Conservation (phyloP, 2,329 filamentous ascomycete species). For the Lasiodiplodia theobromae region DNA sequence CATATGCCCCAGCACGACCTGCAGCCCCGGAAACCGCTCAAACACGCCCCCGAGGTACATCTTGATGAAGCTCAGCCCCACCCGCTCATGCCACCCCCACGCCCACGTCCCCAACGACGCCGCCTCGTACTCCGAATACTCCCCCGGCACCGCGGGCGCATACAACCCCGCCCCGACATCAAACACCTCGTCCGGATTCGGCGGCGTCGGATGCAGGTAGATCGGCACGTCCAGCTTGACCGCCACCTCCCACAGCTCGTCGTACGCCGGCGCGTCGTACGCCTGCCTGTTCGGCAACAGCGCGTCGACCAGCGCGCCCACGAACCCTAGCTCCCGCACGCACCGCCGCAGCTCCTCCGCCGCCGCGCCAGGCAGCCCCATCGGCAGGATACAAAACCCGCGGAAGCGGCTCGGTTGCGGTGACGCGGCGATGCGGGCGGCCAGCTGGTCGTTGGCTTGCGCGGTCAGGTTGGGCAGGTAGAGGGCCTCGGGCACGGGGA, state of each 20-base stretch:
- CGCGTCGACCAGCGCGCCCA: background rate
- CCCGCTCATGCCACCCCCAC: conserved; percentile 61
- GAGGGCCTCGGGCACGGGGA: background rate
- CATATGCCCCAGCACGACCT: conserved; percentile 63
- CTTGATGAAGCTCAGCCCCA: conserved; percentile 56
- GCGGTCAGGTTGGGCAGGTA: background rate
- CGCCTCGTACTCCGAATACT: conserved; percentile 43
- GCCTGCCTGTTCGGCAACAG: background rate
- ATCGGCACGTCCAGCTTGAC: background rate
- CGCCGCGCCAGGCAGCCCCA: conserved; percentile 38
- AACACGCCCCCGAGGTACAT: conserved; percentile 63
- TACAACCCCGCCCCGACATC: background rate
- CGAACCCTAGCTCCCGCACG: background rate
- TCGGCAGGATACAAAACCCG: conserved; percentile 54
- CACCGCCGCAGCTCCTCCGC: conserved; percentile 37
- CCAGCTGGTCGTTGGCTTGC: conserved; percentile 1
- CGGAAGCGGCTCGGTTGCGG: conserved; percentile 45
- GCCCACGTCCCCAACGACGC: conserved; percentile 50
- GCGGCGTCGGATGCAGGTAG: background rate
- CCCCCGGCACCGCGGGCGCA: conserved; percentile 35
- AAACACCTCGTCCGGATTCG: background rate
- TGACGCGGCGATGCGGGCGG: background rate
- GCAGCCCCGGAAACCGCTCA: conserved; percentile 61
- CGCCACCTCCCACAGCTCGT: background rate
- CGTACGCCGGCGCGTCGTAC: background rate